phyloP scores from a whole-genome alignment of 176 grass and related monocot species.

The Metroxylon sagu region DNA sequence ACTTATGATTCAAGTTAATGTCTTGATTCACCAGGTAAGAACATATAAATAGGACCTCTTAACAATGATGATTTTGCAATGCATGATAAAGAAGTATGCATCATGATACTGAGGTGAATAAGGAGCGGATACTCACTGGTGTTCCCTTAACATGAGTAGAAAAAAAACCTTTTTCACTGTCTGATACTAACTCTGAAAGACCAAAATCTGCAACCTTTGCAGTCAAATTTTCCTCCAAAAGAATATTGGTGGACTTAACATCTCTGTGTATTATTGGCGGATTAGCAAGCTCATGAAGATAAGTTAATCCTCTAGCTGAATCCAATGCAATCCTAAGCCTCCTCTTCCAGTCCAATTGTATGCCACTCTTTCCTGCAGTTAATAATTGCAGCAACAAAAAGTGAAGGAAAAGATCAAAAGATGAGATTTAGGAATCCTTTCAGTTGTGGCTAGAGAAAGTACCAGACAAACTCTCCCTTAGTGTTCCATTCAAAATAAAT shows the following conservation, averaged over 20 bases:
- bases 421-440: conserved; percentile 1
- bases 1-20: too few relatives aligned
- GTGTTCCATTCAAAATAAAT: conserved; percentile 58
- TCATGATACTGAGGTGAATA: neutral
- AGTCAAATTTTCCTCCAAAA: conserved; percentile 59
- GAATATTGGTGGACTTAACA: conserved; percentile 81
- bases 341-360: conserved; percentile 65
- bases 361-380: conserved; percentile 49
- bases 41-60: too few relatives aligned
- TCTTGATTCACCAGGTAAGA: too few relatives aligned
- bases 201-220: conserved; percentile 92
- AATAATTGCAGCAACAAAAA: conserved; percentile 1
- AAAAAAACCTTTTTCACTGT: conserved; percentile 43
- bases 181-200: conserved; percentile 51
- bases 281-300: conserved; percentile 92
- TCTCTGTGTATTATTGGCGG: conserved; percentile 94
- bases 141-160: conserved; percentile 82
- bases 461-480: conserved; percentile 72
- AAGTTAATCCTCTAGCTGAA: conserved; percentile 78
- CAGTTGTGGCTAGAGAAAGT: neutral
- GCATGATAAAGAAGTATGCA: too few relatives aligned
- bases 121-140: conserved; percentile 29
- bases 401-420: neutral
- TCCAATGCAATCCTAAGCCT: conserved; percentile 66
- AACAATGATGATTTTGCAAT: too few relatives aligned